Percentiles rank a stretch among this genome's conserved stretches.
phyloP scores from a whole-genome alignment of 2,329 filamentous ascomycete genomes.

The Fusarium chlamydosporum region DNA sequence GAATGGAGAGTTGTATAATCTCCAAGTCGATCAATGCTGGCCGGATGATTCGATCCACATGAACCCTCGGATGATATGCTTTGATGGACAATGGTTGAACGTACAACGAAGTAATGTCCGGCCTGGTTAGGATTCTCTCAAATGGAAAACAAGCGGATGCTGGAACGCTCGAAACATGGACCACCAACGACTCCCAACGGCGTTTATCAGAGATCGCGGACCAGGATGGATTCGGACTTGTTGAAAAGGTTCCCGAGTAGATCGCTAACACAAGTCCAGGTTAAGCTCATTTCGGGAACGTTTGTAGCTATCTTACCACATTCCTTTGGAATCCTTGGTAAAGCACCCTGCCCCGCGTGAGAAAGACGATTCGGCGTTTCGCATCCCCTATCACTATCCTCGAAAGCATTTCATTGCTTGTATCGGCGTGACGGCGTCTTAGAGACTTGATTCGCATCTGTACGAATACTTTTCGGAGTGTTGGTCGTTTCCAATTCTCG shows the following conservation, averaged over 20 bases:
- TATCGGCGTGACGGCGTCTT: slow-evolving; percentile 60
- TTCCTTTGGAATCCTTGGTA: slow-evolving; percentile 59
- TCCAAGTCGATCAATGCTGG: neutral
- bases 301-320: slow-evolving; percentile 57
- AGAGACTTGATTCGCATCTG: slow-evolving; percentile 56
- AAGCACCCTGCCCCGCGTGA: slow-evolving; percentile 52
- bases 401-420: slow-evolving; percentile 54
- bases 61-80: neutral
- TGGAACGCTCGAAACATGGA: neutral
- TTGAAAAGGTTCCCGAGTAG: neutral
- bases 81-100: neutral
- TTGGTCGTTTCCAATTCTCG: slow-evolving; percentile 54
- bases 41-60: neutral
- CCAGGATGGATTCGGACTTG: slow-evolving; percentile 7
- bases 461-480: slow-evolving; percentile 58
- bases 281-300: slow-evolving; percentile 60
- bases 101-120: slow-evolving; percentile 3
- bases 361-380: slow-evolving; percentile 51
- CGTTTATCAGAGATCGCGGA: neutral
- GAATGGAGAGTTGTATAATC: too few relatives aligned
- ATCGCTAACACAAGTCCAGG: slow-evolving; percentile 52
- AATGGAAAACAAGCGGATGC: neutral
- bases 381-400: slow-evolving; percentile 44
- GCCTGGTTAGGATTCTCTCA: neutral
- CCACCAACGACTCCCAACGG: neutral